phyloP scores from a whole-genome alignment of 345 rosid genomes.

The Lumnitzera littorea region DNA sequence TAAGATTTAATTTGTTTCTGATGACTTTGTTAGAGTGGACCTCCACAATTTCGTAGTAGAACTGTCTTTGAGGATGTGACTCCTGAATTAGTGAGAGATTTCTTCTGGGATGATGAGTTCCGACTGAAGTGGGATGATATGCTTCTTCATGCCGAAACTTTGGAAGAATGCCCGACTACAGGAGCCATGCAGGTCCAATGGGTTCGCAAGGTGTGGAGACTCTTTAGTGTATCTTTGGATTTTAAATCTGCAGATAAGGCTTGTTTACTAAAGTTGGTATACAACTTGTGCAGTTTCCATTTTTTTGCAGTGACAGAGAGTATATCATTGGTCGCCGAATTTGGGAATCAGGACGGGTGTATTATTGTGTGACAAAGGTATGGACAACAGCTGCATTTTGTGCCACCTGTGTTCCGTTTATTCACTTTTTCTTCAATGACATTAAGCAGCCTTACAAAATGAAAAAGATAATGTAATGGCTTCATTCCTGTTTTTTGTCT shows the following conservation, averaged over 20 bases:
- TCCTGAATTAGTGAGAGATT: constrained; percentile 85
- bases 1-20: constrained; percentile 17
- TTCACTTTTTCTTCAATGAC: background rate
- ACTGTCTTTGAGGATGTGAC: constrained; percentile 84
- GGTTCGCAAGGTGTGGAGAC: constrained; percentile 73
- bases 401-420: background rate
- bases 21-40: constrained; percentile 51
- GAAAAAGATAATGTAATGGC: too few relatives aligned
- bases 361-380: constrained; percentile 94
- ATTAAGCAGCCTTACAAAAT: too few relatives aligned
- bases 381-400: constrained; percentile 1
- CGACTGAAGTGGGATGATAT: constrained; percentile 85
- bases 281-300: constrained; percentile 67
- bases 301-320: constrained; percentile 95
- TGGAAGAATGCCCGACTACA: constrained; percentile 61
- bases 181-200: constrained; percentile 86
- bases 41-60: constrained; percentile 83
- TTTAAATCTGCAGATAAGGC: too few relatives aligned
- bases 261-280: background rate
- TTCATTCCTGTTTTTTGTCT: too few relatives aligned
- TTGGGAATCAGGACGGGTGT: constrained; percentile 74
- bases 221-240: too few relatives aligned
- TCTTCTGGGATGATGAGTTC: constrained; percentile 96
- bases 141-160: constrained; percentile 50
- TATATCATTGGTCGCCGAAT: constrained; percentile 92